Evolutionary conservation across 768 basidiomycete genomes (phyloP).

Genomic region (Pulveroboletus sp.): DNA sequence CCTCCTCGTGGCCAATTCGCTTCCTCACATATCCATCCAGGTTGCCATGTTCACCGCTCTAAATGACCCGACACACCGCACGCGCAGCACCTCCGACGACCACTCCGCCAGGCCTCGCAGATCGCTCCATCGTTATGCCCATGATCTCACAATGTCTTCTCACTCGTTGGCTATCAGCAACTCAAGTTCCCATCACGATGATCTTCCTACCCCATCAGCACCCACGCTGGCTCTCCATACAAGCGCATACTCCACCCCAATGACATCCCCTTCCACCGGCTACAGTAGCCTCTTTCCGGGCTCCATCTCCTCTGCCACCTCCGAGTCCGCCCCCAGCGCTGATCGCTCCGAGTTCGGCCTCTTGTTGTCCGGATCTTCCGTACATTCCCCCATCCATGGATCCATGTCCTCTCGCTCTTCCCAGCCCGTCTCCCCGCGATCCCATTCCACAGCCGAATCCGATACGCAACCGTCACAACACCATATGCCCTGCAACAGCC

Average conservation of each 20-base stretch:
- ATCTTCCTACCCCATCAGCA: slow-evolving; percentile 6
- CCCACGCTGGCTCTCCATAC: slow-evolving; percentile 3
- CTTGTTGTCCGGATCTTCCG: slow-evolving; percentile 2
- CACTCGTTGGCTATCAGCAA: slow-evolving; percentile 15
- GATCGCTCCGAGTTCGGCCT: slow-evolving; percentile 18
- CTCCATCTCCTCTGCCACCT: slow-evolving; percentile 24
- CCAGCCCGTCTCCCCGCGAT: slow-evolving; percentile 12
- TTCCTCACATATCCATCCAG: slow-evolving; percentile 1
- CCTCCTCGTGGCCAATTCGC: background rate
- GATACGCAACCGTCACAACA: slow-evolving; percentile 10
- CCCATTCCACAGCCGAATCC: slow-evolving; percentile 18
- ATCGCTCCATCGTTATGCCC: slow-evolving; percentile 11
- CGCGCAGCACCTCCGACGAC: slow-evolving; percentile 21
- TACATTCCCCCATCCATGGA: slow-evolving; percentile 11
- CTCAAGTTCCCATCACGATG: slow-evolving; percentile 7
- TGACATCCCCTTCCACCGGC: slow-evolving; percentile 24
- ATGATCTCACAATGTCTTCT: slow-evolving; percentile 13
- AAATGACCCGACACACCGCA: background rate
- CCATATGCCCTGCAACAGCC: background rate
- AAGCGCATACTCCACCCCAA: slow-evolving; percentile 25
- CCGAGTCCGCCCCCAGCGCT: slow-evolving; percentile 19
- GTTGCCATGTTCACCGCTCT: slow-evolving; percentile 14
- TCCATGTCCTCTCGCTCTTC: slow-evolving; percentile 16
- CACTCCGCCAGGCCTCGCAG: slow-evolving; percentile 7
- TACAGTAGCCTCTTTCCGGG: slow-evolving; percentile 17